These are phyloP conservation scores for Saccharum hybrid DNA, from an alignment of 202 grass and related monocot genomes.

Conservation along the genomic window DNA sequence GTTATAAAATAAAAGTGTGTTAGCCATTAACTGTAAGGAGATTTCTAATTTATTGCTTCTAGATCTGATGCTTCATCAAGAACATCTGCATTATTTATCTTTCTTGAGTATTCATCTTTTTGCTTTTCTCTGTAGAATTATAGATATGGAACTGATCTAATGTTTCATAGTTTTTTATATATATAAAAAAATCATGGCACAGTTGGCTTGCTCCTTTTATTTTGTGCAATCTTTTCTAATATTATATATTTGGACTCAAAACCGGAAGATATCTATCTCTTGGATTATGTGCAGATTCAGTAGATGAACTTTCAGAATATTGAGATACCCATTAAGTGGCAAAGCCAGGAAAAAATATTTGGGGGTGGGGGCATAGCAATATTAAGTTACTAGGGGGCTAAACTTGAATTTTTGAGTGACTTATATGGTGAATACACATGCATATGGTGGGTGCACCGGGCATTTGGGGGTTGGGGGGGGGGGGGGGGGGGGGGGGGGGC, in stretches of 20 bases:
- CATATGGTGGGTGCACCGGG: too few species aligned
- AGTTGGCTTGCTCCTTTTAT: not conserved
- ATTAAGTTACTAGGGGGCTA: not conserved
- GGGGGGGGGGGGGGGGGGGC: too few species aligned
- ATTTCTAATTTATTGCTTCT: not conserved
- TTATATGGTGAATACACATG: not conserved
- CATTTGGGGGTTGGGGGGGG: too few species aligned
- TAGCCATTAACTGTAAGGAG: not conserved
- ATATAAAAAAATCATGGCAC: not conserved
- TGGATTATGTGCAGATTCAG: slow-evolving; percentile 1
- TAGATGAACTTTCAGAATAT: not conserved
- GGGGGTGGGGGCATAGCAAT: not conserved
- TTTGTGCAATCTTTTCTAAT: not conserved
- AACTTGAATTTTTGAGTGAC: not conserved
- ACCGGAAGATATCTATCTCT: not conserved
- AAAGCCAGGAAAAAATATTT: not conserved
- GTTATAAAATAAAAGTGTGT: not conserved
- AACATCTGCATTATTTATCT: not conserved
- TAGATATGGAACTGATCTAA: not conserved
- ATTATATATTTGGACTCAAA: too few species aligned
- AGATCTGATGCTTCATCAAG: not conserved
- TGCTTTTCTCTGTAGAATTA: slow-evolving; percentile 11
- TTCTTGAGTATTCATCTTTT: not conserved
- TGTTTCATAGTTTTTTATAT: not conserved
- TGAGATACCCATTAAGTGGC: not conserved